Evolutionary conservation across 352 stramenopile genomes (phyloP).

Genomic region (Phytopythium montanum): DNA sequence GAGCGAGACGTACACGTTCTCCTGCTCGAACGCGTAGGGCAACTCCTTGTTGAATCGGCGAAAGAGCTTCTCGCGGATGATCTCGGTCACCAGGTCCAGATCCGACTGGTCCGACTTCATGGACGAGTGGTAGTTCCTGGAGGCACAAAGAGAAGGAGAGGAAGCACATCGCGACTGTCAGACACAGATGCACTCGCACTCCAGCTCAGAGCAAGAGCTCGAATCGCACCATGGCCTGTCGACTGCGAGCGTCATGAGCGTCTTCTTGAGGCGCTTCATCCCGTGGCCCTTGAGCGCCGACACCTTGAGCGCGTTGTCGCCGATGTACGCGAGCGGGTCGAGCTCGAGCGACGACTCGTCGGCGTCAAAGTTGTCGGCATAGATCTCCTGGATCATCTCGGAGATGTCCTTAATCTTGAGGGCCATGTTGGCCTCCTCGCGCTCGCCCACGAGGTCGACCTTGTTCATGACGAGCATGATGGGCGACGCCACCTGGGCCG

Average conservation of each 20-base stretch:
- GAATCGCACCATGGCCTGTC: slow-evolving; percentile 53
- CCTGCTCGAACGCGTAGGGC: slow-evolving; percentile 77
- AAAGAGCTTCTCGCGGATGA: slow-evolving; percentile 88
- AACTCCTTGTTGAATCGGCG: slow-evolving; percentile 87
- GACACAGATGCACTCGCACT: background rate
- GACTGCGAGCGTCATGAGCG: slow-evolving; percentile 60
- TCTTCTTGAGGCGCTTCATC: slow-evolving; percentile 62
- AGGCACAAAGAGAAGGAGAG: too few species aligned
- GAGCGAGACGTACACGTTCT: slow-evolving; percentile 51
- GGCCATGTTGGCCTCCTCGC: slow-evolving; percentile 50
- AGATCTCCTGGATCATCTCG: slow-evolving; percentile 82
- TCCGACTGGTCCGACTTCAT: slow-evolving; percentile 84
- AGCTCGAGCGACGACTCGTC: slow-evolving; percentile 48
- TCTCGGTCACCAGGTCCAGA: slow-evolving; percentile 80
- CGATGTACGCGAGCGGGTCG: slow-evolving; percentile 66
- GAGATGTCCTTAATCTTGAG: slow-evolving; percentile 73
- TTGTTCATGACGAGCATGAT: slow-evolving; percentile 90
- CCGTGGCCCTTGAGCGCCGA: slow-evolving; percentile 72
- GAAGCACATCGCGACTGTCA: background rate
- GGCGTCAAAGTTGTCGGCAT: slow-evolving; percentile 58
- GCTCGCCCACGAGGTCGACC: slow-evolving; percentile 55
- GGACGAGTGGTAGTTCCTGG: slow-evolving; percentile 77
- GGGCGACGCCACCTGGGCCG: slow-evolving; percentile 64
- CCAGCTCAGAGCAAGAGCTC: background rate
- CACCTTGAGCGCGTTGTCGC: slow-evolving; percentile 71